Conservation (phyloP, 768 basidiomycete genomes). For the Mycena haematopus region DNA sequence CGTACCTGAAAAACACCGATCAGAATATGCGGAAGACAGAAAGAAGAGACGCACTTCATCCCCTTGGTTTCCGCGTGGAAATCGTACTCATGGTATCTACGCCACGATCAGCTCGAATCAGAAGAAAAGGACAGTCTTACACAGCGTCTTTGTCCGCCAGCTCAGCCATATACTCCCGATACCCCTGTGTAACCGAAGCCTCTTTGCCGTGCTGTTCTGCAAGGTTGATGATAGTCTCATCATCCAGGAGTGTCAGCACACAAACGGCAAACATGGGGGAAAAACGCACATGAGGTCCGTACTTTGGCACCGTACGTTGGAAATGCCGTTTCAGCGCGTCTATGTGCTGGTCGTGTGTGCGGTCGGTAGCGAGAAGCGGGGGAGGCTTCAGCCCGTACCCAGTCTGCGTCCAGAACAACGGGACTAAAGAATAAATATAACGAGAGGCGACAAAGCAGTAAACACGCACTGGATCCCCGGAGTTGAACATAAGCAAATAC, state of each 20-base stretch:
- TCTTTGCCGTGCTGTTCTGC: conserved; percentile 94
- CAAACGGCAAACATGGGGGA: conserved; percentile 5
- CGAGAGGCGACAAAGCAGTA: background rate
- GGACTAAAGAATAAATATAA: conserved; percentile 58
- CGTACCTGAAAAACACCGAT: conserved; percentile 61
- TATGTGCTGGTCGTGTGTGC: conserved; percentile 74
- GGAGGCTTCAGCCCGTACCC: conserved; percentile 89
- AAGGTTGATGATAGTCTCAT: conserved; percentile 83
- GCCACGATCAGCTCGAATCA: background rate
- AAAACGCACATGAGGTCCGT: conserved; percentile 79
- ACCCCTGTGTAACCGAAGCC: conserved; percentile 77
- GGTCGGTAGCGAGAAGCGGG: conserved; percentile 75
- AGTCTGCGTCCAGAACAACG: conserved; percentile 91
- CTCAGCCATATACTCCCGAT: conserved; percentile 69
- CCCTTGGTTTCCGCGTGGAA: conserved; percentile 94
- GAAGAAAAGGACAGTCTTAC: conserved; percentile 43
- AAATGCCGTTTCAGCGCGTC: conserved; percentile 80
- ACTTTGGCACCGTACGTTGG: conserved; percentile 62
- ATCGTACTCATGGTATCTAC: conserved; percentile 84
- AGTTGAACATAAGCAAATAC: conserved; percentile 90
- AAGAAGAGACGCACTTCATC: conserved; percentile 73
- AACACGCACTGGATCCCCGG: conserved; percentile 82
- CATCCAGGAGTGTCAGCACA: conserved; percentile 10
- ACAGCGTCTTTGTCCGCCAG: conserved; percentile 59
- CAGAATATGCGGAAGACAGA: conserved; percentile 4